Evolutionary conservation across 2,329 filamentous ascomycete genomes (phyloP), one percentile per base, ranked within the genome.

Genomic region (Cytospora piceicola): DNA sequence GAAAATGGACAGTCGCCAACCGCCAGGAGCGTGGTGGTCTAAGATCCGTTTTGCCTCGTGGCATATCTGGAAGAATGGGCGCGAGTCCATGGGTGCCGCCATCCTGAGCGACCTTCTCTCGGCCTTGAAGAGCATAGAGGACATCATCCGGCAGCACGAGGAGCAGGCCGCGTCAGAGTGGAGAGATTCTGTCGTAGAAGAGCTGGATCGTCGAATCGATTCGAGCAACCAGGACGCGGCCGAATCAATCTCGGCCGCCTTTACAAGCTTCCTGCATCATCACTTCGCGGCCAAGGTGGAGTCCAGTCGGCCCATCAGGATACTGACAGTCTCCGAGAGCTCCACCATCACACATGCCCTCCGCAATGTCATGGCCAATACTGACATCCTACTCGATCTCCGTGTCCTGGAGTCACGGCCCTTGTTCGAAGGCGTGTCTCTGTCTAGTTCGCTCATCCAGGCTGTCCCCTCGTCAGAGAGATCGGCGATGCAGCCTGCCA

Each of bases 401-500:
- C 82, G 82, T 5, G 78, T 92, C 34, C 79, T 92, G 4, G 89
- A 91, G 73, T 91, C 89, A 2, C 80, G 89, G 0, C 89, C 89
- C 0, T 78, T 88, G 0, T 90, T 83, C 69, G 88, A 92, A 75
- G 89, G 88, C 9, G 85, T 85, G 5, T 82, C 79, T 11, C 79
- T 88, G 60, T 86, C 85, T 6, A 77, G 76, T n/a, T 75, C 75
- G 5, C 66, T 85, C 69, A 72, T 76, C 64, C 57, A 70, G 68
- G 46, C 66, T 66, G 64, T 67, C n/a, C 75, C 69, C 9, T 67
- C 70, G 11, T 73, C 70, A 29, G 39, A 49, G 29, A 69, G 68
- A 55, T 64, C 67, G 32, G 51, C 29, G 72, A 67, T 57, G 52
- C n/a, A 46, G 62, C 17, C 63, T 7, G 63, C n/a, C 55, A 72